Evolutionary conservation across 106 monocot genomes (phyloP), one percentile per base, ranked within the genome.

Genomic region (Dioscorea dumetorum): DNA sequence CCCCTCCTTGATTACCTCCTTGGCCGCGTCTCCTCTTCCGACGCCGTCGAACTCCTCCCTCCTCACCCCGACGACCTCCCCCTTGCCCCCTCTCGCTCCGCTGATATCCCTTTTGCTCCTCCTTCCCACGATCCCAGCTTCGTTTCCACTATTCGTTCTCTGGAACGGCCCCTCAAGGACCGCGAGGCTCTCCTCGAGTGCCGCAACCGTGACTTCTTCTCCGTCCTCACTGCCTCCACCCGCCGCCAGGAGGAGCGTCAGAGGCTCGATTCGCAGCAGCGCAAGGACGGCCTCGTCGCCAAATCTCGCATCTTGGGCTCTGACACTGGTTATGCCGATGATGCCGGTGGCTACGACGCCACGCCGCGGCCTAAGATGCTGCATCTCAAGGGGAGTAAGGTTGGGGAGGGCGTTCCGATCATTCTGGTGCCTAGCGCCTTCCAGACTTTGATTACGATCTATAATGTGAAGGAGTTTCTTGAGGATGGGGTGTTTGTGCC

Each of bases 341-440:
- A 19, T 7, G 74, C 15, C 1, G 70, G 50, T 1, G 79, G 57
- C 12, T 58, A 64, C n/a, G 84, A 75, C 8, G 68, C 70, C 2
- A 68, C 58, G 20, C 67, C 75, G 5, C 84, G 83, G 72, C 80
- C 88, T 12, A 88, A 84, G 85, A 76, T 84, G 54, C 18, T 54
- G 76, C 78, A 77, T 35, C 57, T 85, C n/a, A 85, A 82, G 63
- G 85, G 85, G 68, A 73, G 76, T 53, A 91, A 84, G 78, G 63
- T 88, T 50, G 88, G 88, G 61, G 89, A 93, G 34, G 92, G 92
- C 6, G 90, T 99, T 64, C 99, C 99, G 22, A 93, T 99, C 34
- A 99, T 99, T n/a, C 67, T 99, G 23, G 99, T 99, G 63, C 99
- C 99, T 1, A 99, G 99, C 66, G 99, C 99, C 12, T 99, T 70